Percentiles rank a stretch among this genome's conserved stretches.
Conservation (phyloP, 2,329 filamentous ascomycete genomes). For the Aureobasidium sp. region DNA sequence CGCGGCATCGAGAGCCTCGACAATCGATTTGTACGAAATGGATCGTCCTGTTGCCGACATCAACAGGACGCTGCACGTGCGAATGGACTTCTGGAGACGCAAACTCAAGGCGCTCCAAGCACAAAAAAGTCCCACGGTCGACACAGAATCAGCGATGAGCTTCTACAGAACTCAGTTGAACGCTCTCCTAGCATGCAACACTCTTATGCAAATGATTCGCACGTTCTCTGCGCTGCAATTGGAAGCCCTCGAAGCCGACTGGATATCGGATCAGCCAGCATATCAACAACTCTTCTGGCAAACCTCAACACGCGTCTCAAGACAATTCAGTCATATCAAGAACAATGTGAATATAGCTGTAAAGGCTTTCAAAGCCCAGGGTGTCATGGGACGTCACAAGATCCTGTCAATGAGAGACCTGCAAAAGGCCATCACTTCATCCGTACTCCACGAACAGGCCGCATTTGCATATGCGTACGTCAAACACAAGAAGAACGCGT, state of each 20-base stretch:
- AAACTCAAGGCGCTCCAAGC: neutral
- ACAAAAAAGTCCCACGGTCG: neutral
- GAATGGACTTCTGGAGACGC: neutral
- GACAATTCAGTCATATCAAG: neutral
- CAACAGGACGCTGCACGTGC: neutral
- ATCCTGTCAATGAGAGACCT: neutral
- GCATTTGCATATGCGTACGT: conserved; percentile 5
- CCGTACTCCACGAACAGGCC: neutral
- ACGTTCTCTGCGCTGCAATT: neutral
- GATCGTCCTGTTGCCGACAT: neutral
- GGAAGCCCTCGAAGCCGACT: neutral
- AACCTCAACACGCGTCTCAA: neutral
- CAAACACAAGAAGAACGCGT: neutral
- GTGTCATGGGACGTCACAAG: neutral
- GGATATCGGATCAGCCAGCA: neutral
- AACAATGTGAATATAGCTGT: neutral
- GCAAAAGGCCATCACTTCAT: neutral
- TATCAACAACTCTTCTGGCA: conserved; percentile 1
- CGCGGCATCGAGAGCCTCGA: neutral
- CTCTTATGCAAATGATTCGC: neutral
- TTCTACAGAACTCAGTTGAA: neutral
- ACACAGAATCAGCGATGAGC: neutral
- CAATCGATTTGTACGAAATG: neutral
- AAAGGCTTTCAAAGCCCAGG: neutral
- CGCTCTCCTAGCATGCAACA: neutral